Base-by-base conservation (phyloP, 2,329 filamentous ascomycete genomes). In the Claviceps cyperi region DNA sequence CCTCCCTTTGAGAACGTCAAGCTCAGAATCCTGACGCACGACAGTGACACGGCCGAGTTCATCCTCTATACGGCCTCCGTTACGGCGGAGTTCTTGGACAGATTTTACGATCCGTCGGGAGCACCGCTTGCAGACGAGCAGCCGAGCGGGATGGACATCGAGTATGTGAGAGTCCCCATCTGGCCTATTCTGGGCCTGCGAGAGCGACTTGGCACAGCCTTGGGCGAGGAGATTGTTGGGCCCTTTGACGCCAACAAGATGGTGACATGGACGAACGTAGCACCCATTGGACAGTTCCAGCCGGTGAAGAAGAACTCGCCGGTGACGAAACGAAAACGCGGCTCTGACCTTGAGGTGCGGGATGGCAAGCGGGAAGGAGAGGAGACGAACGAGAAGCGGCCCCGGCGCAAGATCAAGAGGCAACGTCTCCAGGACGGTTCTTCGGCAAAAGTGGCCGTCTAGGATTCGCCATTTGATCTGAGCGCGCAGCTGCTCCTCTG, bases 111-210 rank as follows among this genome's bases (percentile, higher is more conserved):
- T 14, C 76, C 76, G 0, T 62, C 65, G 48, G 69, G 66, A 49
- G 64, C 66, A 2, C 68, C 69, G 8, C 44, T 48, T 13, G 54
- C 58, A 2, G 56, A 63, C 2, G 50, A 43, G 13, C 56, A 54
- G 14, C 46, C 62, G 3, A 52, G 59, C 13, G 67, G 68, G 2
- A 61, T 80, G 52, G 62, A 62, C 37, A 72, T 80, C 19, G 65
- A 71, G 36, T 72, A 73, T 57, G 65, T 66, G 2, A 67, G 67
- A 7, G 72, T 80, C 2, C 71, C 72, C 0, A 66, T 74, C 24
- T 79, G 74, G 74, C 77, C 77, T 0, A 66, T 78, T 5, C 58
- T 76, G 0, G 76, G 76, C 4, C 66, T 80, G 6, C 71, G 72
- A 52, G 75, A 79, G 58, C 70, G 77, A 5, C 64, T 80, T 0